phyloP scores from a whole-genome alignment of 2,329 filamentous ascomycete species.

The Arthrobotrys pseudoclavata region DNA sequence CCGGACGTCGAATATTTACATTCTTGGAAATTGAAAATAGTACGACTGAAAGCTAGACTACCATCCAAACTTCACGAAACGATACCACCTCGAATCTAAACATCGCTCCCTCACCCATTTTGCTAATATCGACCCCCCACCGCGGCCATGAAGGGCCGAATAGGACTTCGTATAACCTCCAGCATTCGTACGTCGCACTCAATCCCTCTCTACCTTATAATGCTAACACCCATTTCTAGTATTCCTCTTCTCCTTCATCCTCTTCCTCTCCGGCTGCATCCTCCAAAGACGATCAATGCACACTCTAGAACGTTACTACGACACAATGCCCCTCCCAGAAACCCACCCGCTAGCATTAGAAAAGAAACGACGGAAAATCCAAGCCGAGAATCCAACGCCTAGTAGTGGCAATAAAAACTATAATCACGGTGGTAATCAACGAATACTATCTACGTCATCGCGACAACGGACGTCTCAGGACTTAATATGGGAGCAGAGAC shows the following conservation, averaged over 20 bases:
- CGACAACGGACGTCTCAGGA: background rate
- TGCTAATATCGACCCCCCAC: background rate
- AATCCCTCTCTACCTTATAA: background rate
- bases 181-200: slow-evolving; percentile 33
- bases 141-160: slow-evolving; percentile 58
- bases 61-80: background rate
- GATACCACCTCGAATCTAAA: background rate
- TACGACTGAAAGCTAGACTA: background rate
- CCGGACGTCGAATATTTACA: background rate
- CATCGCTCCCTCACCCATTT: background rate
- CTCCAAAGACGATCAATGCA: slow-evolving; percentile 61
- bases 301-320: slow-evolving; percentile 59
- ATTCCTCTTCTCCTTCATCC: slow-evolving; percentile 63
- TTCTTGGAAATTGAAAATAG: background rate
- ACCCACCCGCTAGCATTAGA: slow-evolving; percentile 41
- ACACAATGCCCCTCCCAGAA: slow-evolving; percentile 42
- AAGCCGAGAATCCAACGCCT: background rate
- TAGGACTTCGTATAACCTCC: slow-evolving; percentile 58
- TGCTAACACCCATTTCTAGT: slow-evolving; percentile 36
- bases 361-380: slow-evolving; percentile 40
- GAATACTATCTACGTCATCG: slow-evolving; percentile 7
- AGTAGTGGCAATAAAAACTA: background rate
- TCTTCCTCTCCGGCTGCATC: slow-evolving; percentile 62
- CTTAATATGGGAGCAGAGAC: slow-evolving; percentile 11
- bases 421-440: slow-evolving; percentile 21